phyloP scores from a whole-genome alignment of 176 grass and related monocot species.

The Triticum timopheevii region DNA sequence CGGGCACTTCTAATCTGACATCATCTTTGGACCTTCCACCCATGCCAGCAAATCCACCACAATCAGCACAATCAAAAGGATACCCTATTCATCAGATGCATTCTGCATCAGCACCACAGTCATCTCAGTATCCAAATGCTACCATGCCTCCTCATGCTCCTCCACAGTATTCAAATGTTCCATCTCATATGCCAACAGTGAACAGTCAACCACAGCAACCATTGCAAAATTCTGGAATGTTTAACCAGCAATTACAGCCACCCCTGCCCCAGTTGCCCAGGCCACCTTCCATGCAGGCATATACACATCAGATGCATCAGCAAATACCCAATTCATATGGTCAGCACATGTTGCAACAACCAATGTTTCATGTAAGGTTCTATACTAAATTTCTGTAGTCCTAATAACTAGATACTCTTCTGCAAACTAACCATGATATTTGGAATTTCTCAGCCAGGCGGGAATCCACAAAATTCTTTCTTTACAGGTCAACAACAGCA shows the following conservation, averaged over 20 bases:
- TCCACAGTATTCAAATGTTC: conserved; percentile 57
- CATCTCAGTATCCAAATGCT: conserved; percentile 61
- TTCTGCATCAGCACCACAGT: conserved; percentile 45
- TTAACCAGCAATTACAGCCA: conserved; percentile 79
- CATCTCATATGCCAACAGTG: conserved; percentile 52
- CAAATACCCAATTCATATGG: conserved; percentile 56
- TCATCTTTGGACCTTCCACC: conserved; percentile 49
- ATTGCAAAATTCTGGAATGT: conserved; percentile 70
- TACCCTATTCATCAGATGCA: conserved; percentile 44
- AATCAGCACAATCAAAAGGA: conserved; percentile 52
- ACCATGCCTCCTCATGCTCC: conserved; percentile 44
- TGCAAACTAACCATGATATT: conserved; percentile 35
- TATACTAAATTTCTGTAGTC: conserved; percentile 20
- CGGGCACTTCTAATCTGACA: conserved; percentile 27
- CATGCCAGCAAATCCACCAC: conserved; percentile 44
- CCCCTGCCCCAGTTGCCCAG: conserved; percentile 73
- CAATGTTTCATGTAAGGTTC: conserved; percentile 70
- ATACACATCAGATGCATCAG: conserved; percentile 53
- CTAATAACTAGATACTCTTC: neutral
- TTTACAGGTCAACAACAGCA: conserved; percentile 66
- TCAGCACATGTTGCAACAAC: conserved; percentile 72
- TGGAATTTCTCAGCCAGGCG: conserved; percentile 56
- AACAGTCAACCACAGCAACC: conserved; percentile 54
- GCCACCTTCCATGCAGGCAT: conserved; percentile 65
- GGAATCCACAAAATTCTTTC: conserved; percentile 70